Base-by-base conservation (phyloP, 495 filamentous ascomycete species). In the Tetracladium marchalianum region DNA sequence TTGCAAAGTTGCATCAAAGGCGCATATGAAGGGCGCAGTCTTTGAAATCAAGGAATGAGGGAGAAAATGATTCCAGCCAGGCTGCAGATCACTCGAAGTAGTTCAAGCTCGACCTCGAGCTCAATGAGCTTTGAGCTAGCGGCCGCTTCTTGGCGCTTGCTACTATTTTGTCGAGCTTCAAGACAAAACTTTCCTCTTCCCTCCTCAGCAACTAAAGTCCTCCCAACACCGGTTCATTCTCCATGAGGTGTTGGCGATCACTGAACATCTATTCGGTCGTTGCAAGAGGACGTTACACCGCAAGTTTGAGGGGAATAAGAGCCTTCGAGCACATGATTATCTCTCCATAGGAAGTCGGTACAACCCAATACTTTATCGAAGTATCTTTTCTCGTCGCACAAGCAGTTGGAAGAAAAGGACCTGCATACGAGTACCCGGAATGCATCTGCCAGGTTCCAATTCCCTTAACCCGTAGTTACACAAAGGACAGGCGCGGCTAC, bases 231-330 rank as follows among this genome's bases (percentile, higher is more conserved):
- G 48, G 39, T 46, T 41, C 13, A 47, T 39, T 36, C 39, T 39
- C 43, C 27, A 43, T 41, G 43, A 47, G 12, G 44, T 48, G 43
- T 53, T 55, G 52, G 47, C 27, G 46, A 44, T 51, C 56, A 47
- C 43, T 36, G 27, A 44, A 46, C 45, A 40, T 31, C 31, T 18
- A 22, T 38, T 51, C 48, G 46, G 49, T 32, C 39, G 56, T 55
- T 58, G 56, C 56, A 50, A 58, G 52, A 58, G 24, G 15, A 51
- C 39, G 42, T 49, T 27, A 27, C 35, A 47, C 52, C 56, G 50
- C 56, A 55, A 52, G 56, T 58, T 58, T 58, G 56, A 58, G 56
- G 52, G 46, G 43, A 58, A 49, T 46, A 53, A 53, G 31, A 55
- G 52, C 50, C 46, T 38, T 53, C 44, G 51, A 50, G 55, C 52